A percentile compares a stretch with the other conserved stretches of the same genome.
Evolutionary conservation across 768 basidiomycete genomes (phyloP).

Genomic region (Pleurotus sapidus): DNA sequence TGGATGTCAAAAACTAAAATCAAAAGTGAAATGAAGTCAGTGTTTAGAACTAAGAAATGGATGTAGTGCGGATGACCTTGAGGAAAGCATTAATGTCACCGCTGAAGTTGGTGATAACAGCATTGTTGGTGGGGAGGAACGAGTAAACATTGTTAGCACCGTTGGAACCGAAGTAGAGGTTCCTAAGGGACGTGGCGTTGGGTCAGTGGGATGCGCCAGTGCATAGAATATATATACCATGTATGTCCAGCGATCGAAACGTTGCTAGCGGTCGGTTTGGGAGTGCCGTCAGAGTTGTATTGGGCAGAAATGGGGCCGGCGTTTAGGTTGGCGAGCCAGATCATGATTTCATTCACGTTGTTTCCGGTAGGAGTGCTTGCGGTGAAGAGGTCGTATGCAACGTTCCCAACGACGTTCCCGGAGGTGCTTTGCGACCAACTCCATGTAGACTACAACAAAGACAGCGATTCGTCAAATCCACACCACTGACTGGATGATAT

Average conservation of each 20-base stretch:
- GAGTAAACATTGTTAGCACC: conserved; percentile 50
- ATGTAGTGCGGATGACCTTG: conserved; percentile 24
- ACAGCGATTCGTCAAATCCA: too few relatives aligned
- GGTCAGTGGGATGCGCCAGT: not conserved
- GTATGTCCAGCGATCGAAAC: conserved; percentile 45
- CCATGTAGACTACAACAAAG: too few relatives aligned
- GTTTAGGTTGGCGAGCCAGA: conserved; percentile 61
- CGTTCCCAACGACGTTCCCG: conserved; percentile 45
- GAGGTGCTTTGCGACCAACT: conserved; percentile 46
- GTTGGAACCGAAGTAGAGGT: conserved; percentile 54
- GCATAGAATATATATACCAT: conserved; percentile 33
- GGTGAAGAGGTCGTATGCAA: conserved; percentile 67
- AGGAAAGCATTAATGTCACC: conserved; percentile 55
- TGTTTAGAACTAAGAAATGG: not conserved
- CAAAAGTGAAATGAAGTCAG: not conserved
- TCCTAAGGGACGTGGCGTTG: conserved; percentile 28
- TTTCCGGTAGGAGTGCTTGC: conserved; percentile 45
- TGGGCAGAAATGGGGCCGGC: conserved; percentile 53
- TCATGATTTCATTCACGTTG: conserved; percentile 53
- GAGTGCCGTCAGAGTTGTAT: conserved; percentile 43
- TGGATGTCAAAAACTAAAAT: conserved; percentile 46
- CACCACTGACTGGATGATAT: too few relatives aligned
- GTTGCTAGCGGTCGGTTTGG: conserved; percentile 41
- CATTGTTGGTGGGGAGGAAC: conserved; percentile 38
- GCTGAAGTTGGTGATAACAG: conserved; percentile 42